Percentiles rank a stretch among this genome's conserved stretches.
Conservation (phyloP, 2,329 filamentous ascomycete genomes). For the Botrytis galanthina region DNA sequence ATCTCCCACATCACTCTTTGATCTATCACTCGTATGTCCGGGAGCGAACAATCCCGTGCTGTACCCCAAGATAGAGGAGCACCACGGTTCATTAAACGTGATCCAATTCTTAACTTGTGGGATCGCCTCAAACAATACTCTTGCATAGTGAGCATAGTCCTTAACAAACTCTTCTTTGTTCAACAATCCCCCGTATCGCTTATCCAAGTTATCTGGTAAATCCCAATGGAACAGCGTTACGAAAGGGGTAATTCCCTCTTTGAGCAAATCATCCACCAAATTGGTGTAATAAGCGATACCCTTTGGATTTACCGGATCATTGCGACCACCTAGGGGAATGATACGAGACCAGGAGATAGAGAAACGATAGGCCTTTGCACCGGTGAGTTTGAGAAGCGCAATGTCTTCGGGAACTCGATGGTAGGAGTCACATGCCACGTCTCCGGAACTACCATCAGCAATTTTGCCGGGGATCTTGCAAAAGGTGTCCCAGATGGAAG, state of each 20-base stretch:
- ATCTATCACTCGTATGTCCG: slow-evolving; percentile 75
- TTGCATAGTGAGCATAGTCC: slow-evolving; percentile 78
- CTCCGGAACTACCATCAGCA: slow-evolving; percentile 71
- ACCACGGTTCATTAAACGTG: slow-evolving; percentile 90
- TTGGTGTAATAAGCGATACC: slow-evolving; percentile 76
- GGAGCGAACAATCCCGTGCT: slow-evolving; percentile 76
- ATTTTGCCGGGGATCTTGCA: slow-evolving; percentile 79
- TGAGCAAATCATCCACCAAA: slow-evolving; percentile 75
- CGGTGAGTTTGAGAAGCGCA: slow-evolving; percentile 69
- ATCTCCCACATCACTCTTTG: slow-evolving; percentile 68
- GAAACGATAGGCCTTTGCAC: slow-evolving; percentile 76
- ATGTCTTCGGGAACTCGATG: slow-evolving; percentile 77
- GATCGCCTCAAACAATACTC: slow-evolving; percentile 70
- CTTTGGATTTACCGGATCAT: slow-evolving; percentile 76
- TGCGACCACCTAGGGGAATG: slow-evolving; percentile 79
- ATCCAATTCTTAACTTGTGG: slow-evolving; percentile 84
- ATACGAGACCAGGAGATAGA: slow-evolving; percentile 83
- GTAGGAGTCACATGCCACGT: slow-evolving; percentile 83
- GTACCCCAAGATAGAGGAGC: slow-evolving; percentile 77
- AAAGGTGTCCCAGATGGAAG: slow-evolving; percentile 90
- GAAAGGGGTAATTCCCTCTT: slow-evolving; percentile 73
- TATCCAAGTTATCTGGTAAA: slow-evolving; percentile 72
- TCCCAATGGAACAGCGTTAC: slow-evolving; percentile 90
- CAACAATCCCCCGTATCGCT: slow-evolving; percentile 77
- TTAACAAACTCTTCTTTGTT: slow-evolving; percentile 79